Evolutionary conservation across 768 basidiomycete species (phyloP).

Genomic region (Boletellus ananas): DNA sequence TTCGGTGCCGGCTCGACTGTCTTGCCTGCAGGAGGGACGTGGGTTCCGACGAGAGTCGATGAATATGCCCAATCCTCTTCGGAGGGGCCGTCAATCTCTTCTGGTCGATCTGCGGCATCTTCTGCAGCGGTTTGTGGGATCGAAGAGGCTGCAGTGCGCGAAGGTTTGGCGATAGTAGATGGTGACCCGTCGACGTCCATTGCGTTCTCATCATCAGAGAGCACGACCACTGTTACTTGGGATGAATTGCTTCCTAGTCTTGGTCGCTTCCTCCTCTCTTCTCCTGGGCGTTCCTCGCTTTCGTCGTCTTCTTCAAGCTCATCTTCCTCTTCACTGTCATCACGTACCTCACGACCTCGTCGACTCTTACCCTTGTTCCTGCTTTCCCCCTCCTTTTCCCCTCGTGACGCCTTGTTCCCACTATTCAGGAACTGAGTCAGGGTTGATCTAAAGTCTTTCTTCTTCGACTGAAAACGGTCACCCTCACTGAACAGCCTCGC

Average conservation of each 20-base stretch:
- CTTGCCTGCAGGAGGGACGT: constrained; percentile 14
- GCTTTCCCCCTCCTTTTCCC: constrained; percentile 16
- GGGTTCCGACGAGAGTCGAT: constrained; percentile 26
- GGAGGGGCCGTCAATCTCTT: constrained; percentile 2
- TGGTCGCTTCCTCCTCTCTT: constrained; percentile 5
- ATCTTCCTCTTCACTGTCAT: constrained; percentile 13
- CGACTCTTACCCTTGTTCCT: constrained; percentile 6
- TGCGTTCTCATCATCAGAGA: constrained; percentile 22
- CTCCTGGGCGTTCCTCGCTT: neutral
- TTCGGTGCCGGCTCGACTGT: neutral
- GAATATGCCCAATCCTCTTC: constrained; percentile 21
- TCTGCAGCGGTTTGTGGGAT: neutral
- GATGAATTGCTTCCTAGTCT: constrained; percentile 14
- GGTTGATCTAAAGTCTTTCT: constrained; percentile 40
- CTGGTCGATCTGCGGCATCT: neutral
- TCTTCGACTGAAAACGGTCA: constrained; percentile 7
- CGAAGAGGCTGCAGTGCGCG: neutral
- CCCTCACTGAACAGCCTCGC: constrained; percentile 19
- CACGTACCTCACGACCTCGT: neutral
- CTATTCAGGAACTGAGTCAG: constrained; percentile 53
- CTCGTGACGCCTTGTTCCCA: constrained; percentile 33
- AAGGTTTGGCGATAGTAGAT: constrained; percentile 18
- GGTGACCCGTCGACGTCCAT: constrained; percentile 26
- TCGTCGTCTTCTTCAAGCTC: constrained; percentile 9
- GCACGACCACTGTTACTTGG: constrained; percentile 17